Evolutionary conservation across 2,329 filamentous ascomycete genomes (phyloP), one percentile per base, ranked within the genome.

Genomic region (Pseudogymnoascus sp.): DNA sequence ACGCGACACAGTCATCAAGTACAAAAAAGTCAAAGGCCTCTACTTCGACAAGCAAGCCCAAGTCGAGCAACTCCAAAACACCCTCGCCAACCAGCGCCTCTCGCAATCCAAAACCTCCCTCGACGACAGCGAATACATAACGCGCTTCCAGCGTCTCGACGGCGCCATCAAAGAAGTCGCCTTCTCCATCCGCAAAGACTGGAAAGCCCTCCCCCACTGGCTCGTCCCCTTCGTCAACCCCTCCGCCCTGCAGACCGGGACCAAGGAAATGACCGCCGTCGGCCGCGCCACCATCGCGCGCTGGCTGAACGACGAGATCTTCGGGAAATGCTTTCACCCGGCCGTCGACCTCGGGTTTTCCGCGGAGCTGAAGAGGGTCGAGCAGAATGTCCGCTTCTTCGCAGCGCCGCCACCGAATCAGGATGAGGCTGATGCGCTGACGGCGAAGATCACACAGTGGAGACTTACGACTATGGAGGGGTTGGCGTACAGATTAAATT

Each of bases 231-330:
- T 87, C 62, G 90, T 96, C 67, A 97, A 93, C 74, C 82, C 89
- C 61, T 93, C 96, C 70, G 93, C 92, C 0, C 82, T 96, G 62
- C 85, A 88, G 70, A 91, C 89, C 8, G 95, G 93, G 66, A 96
- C 93, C 73, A 93, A 97, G 75, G 95, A 99, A 76, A 99, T 99
- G 95, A 97, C 92, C 5, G 93, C 93, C 4, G 89, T 96, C 23
- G 95, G 95, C 14, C 86, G 93, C 62, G 92, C 93, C 11, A 86
- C 93, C 67, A 92, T 99, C 69, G 90, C 90, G 28, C 85, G 88
- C 65, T 99, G 93, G 91, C 78, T 99, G 5, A 87, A 93, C 23
- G 91, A 96, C 56, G 91, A 96, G 72, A 84, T 97, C 46, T 96
- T 97, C 74, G 88, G 96, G 74, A 88, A 88, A 62, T 93, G 89